Percentiles rank a stretch among this genome's conserved stretches.
Evolutionary conservation across 2,329 filamentous ascomycete species (phyloP).

Genomic region (Alternaria brassicicola): DNA sequence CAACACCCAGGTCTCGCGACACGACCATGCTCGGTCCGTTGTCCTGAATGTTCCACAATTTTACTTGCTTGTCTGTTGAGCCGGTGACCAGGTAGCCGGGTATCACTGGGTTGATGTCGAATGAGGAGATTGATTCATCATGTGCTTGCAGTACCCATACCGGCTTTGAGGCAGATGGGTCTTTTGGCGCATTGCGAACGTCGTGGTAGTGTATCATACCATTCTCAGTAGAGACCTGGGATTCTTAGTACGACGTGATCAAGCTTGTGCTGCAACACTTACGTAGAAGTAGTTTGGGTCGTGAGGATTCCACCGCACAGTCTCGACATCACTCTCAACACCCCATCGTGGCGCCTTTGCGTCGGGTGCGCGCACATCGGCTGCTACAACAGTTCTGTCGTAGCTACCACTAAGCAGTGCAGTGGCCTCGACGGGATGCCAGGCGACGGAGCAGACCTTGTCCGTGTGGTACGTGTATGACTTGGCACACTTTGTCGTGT

Average conservation of each 20-base stretch:
- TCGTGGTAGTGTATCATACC: constrained; percentile 94
- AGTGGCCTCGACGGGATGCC: constrained; percentile 87
- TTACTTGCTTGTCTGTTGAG: constrained; percentile 92
- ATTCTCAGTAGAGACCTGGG: constrained; percentile 75
- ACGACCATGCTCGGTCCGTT: constrained; percentile 88
- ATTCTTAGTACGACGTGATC: constrained; percentile 22
- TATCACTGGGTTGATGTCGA: constrained; percentile 88
- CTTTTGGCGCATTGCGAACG: constrained; percentile 74
- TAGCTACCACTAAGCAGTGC: constrained; percentile 92
- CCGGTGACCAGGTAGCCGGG: constrained; percentile 94
- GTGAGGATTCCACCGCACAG: constrained; percentile 90
- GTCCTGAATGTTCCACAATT: constrained; percentile 90
- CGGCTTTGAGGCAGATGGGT: constrained; percentile 77
- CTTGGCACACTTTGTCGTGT: constrained; percentile 90
- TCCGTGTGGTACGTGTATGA: constrained; percentile 96
- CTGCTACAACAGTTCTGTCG: constrained; percentile 90
- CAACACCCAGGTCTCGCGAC: constrained; percentile 88
- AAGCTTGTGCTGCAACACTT: constrained; percentile 20
- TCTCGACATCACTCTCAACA: constrained; percentile 95
- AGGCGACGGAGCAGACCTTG: constrained; percentile 95
- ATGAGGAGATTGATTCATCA: constrained; percentile 87
- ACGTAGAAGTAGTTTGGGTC: constrained; percentile 93
- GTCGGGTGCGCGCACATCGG: constrained; percentile 93
- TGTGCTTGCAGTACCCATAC: constrained; percentile 96
- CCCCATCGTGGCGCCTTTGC: constrained; percentile 84